Evolutionary conservation across 148 eudicot species (phyloP).

Genomic region (Rhododendron ovatum): DNA sequence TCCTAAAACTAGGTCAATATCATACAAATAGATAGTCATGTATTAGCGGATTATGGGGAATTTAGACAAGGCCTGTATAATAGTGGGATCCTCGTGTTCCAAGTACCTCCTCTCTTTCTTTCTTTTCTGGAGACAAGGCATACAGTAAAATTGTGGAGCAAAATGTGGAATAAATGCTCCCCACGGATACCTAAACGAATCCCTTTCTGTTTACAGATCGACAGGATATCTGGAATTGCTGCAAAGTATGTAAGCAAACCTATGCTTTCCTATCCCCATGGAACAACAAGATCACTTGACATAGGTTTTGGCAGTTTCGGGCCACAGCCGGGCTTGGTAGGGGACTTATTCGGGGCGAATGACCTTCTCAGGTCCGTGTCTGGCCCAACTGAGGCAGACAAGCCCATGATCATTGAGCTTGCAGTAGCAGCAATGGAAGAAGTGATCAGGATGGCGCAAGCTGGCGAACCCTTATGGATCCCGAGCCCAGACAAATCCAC

Average conservation of each 20-base stretch:
- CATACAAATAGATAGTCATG: too few relatives aligned
- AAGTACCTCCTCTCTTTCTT: too few relatives aligned
- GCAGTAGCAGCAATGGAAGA: constrained; percentile 91
- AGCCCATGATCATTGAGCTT: constrained; percentile 86
- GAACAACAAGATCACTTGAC: constrained; percentile 64
- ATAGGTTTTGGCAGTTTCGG: constrained; percentile 54
- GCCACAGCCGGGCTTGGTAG: constrained; percentile 49
- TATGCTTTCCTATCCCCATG: constrained; percentile 52
- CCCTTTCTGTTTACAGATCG: constrained; percentile 48
- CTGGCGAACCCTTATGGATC: constrained; percentile 63
- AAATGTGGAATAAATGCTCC: neutral
- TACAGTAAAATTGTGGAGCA: neutral
- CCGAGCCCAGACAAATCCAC: constrained; percentile 38
- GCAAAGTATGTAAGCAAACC: constrained; percentile 96
- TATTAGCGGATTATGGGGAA: too few relatives aligned
- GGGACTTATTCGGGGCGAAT: constrained; percentile 66
- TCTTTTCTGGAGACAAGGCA: too few relatives aligned
- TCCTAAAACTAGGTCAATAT: too few relatives aligned
- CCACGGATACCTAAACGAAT: neutral
- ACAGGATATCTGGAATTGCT: constrained; percentile 92
- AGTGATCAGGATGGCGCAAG: constrained; percentile 55
- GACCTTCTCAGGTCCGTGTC: constrained; percentile 67
- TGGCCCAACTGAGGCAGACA: constrained; percentile 76
- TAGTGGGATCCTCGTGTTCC: too few relatives aligned
- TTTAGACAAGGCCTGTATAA: neutral